Percentiles rank a stretch among this genome's conserved stretches.
phyloP scores from a whole-genome alignment of 352 stramenopile species.

The Phytopythium helicoides region DNA sequence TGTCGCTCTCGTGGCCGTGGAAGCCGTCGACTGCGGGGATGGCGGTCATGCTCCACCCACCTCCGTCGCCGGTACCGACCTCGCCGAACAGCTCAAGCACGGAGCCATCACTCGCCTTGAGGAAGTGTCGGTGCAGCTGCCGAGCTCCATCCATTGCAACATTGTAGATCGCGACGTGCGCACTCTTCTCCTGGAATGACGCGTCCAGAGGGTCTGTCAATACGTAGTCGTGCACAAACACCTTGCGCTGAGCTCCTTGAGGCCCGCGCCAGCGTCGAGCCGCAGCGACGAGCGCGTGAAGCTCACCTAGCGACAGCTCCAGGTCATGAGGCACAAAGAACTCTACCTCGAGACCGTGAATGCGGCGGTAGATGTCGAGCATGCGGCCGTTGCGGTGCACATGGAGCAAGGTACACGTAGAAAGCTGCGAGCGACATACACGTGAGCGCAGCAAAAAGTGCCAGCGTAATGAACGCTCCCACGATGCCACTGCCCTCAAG shows the following conservation, averaged over 20 bases:
- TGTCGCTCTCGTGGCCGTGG: slow-evolving; percentile 19
- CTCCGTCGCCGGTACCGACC: slow-evolving; percentile 28
- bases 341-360: slow-evolving; percentile 61
- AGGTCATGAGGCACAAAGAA: slow-evolving; percentile 91
- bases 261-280: slow-evolving; percentile 65
- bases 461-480: slow-evolving; percentile 71
- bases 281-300: slow-evolving; percentile 59
- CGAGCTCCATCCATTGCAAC: slow-evolving; percentile 48
- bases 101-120: slow-evolving; percentile 76
- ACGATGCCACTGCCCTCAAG: slow-evolving; percentile 78
- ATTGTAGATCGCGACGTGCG: slow-evolving; percentile 84
- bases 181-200: slow-evolving; percentile 58
- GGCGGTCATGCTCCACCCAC: slow-evolving; percentile 23
- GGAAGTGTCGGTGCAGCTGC: slow-evolving; percentile 85
- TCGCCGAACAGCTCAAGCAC: slow-evolving; percentile 88
- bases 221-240: slow-evolving; percentile 82
- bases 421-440: slow-evolving; percentile 49
- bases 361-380: slow-evolving; percentile 81
- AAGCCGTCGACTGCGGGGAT: slow-evolving; percentile 11
- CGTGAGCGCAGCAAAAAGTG: slow-evolving; percentile 71
- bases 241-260: slow-evolving; percentile 56
- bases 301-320: slow-evolving; percentile 75
- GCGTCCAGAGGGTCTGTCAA: slow-evolving; percentile 68
- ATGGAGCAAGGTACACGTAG: slow-evolving; percentile 82
- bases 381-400: slow-evolving; percentile 91